A percentile compares a stretch with the other conserved stretches of the same genome.
These are phyloP conservation scores for Kazachstania sp. DNA, from an alignment of 1,139 yeast genomes.

Conservation along the genomic window DNA sequence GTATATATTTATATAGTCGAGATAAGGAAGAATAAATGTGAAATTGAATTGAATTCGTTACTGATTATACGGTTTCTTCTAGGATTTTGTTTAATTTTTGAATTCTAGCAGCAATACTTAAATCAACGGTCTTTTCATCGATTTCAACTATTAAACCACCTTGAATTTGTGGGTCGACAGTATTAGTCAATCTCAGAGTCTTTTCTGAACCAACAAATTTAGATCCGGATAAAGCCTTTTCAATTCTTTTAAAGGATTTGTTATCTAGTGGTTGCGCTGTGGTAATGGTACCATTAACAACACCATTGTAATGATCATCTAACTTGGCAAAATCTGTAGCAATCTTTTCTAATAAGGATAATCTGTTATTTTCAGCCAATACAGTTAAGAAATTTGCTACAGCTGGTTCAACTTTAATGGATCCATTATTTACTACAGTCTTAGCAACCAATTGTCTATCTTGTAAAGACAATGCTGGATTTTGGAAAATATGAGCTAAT, in stretches of 20 bases:
- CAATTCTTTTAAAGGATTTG: constrained; percentile 70
- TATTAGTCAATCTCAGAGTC: constrained; percentile 75
- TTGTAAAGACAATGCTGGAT: constrained; percentile 74
- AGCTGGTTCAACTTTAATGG: constrained; percentile 53
- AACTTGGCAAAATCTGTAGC: constrained; percentile 66
- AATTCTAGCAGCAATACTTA: constrained; percentile 78
- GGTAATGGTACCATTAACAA: constrained; percentile 89
- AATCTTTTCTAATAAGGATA: constrained; percentile 57
- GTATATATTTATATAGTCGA: not conserved
- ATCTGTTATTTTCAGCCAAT: constrained; percentile 92
- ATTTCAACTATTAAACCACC: constrained; percentile 96
- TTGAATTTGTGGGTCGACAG: constrained; percentile 79
- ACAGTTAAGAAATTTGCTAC: constrained; percentile 75
- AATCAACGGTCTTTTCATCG: constrained; percentile 94
- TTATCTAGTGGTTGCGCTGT: constrained; percentile 81
- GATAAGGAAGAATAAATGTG: no score
- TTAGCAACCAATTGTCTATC: constrained; percentile 70
- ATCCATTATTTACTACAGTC: constrained; percentile 44
- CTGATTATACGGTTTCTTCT: constrained; percentile 62
- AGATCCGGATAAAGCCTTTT: constrained; percentile 69
- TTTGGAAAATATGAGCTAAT: constrained; percentile 52
- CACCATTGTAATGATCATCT: constrained; percentile 83
- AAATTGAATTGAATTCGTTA: no score
- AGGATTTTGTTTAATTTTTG: constrained; percentile 83
- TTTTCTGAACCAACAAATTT: constrained; percentile 77